Evolutionary conservation across 176 grass and related monocot genomes (phyloP), one percentile per base, ranked within the genome.

Genomic region (Elymus sibiricus): DNA sequence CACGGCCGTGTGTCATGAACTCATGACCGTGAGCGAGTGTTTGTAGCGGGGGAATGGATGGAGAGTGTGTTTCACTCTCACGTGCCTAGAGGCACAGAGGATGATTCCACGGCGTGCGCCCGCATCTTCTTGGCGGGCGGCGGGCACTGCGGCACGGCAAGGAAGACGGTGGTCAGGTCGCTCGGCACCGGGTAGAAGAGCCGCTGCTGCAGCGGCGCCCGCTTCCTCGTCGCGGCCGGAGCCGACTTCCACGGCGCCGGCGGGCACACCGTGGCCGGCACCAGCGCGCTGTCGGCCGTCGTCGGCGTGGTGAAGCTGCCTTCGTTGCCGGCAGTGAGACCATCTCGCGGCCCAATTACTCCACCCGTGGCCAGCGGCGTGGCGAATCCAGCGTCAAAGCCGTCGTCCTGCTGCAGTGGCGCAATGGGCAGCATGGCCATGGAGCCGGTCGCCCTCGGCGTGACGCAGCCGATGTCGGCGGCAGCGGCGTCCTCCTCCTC

Each of bases 101-200:
- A 79, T 83, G 84, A 87, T 21, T 58, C 79, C 66, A 83, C 56
- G 34, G 24, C 34, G 74, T 87, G 26, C 27, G 90, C 82, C 26
- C 93, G 93, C 71, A 89, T 89, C 85, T 79, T 94, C 84, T 94
- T 95, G 78, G 84, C 76, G 1, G 49, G 79, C 4, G 62, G 76
- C 26, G 25, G 32, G 29, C 63, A 39, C 49, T 17, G 21, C 27
- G 56, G 22, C 56, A 47, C 13, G 4, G 87, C 16, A 56, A 92
- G 49, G 74, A 98, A 98, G 32, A 98, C 76, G 2, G 83, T 58
- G 27, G 80, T 64, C 13, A 98, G 91, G 42, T 98, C 91, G 51
- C 46, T 67, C 13, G 95, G 88, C 47, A 98, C 91, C 6, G 77
- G 66, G 74, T 76, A 84, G 79, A 93, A 84, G 79, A 93, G 92